A percentile compares a stretch with the other conserved stretches of the same genome.
These are phyloP conservation scores for Collybiopsis confluens DNA, from an alignment of 768 basidiomycete species.

Conservation along the genomic window DNA sequence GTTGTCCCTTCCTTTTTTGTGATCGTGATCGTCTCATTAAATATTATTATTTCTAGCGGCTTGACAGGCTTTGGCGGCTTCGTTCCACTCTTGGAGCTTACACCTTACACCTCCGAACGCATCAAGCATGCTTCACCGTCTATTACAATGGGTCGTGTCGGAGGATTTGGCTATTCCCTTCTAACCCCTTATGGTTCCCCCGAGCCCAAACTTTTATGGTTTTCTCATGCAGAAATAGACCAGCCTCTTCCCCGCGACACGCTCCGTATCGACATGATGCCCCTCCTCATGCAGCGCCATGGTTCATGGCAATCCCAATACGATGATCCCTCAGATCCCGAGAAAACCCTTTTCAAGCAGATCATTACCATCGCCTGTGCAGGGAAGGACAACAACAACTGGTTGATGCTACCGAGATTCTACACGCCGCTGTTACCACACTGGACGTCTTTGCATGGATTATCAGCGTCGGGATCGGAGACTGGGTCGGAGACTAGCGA, in stretches of 20 bases:
- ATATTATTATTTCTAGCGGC: neutral
- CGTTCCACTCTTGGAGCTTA: neutral
- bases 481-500: neutral
- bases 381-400: neutral
- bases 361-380: conserved; percentile 1
- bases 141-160: neutral
- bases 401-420: neutral
- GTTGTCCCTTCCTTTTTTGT: neutral
- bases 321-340: neutral
- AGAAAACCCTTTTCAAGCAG: neutral
- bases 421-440: neutral
- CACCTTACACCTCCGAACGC: neutral
- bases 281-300: neutral
- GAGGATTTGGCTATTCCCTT: neutral
- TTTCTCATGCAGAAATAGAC: neutral
- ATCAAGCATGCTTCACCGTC: neutral
- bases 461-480: neutral
- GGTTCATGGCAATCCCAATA: neutral
- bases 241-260: neutral
- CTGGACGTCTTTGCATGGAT: conserved; percentile 3
- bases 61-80: conserved; percentile 2
- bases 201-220: neutral
- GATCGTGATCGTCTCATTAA: neutral
- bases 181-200: neutral
- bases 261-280: neutral